A percentile compares a stretch with the other conserved stretches of the same genome.
Conservation (phyloP, 306 rosid genomes). For the Trichosanthes truncata region DNA sequence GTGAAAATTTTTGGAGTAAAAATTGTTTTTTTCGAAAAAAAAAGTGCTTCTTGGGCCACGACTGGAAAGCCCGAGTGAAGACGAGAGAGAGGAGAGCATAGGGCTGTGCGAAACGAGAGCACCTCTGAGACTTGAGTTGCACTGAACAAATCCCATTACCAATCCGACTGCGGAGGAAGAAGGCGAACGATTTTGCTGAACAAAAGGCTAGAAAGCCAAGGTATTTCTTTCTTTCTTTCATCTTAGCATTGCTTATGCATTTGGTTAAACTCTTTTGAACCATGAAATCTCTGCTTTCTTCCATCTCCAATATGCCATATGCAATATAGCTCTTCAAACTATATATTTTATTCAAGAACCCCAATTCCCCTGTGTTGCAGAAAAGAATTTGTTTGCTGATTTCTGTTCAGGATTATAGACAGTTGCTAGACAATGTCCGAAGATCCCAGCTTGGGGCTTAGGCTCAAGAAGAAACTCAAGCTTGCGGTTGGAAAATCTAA, state of each 20-base stretch:
- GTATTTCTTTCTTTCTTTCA: background rate
- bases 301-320: background rate
- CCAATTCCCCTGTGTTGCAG: background rate
- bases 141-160: background rate
- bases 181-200: background rate
- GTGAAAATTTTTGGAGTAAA: too few species aligned
- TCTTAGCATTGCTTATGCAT: background rate
- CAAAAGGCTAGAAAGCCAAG: background rate
- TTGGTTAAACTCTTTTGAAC: background rate
- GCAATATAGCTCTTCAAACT: background rate
- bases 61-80: background rate
- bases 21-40: too few species aligned
- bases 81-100: background rate
- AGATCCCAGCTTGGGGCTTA: slow-evolving; percentile 20
- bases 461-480: slow-evolving; percentile 28
- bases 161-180: background rate
- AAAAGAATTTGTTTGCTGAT: background rate
- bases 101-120: background rate
- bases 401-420: background rate
- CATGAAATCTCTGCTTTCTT: background rate
- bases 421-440: slow-evolving; percentile 23
- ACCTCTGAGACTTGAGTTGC: background rate
- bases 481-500: slow-evolving; percentile 14
- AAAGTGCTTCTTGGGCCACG: too few species aligned
- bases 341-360: background rate